Base-by-base conservation (phyloP, 352 stramenopile species). In the Aphanomyces euteiches region DNA sequence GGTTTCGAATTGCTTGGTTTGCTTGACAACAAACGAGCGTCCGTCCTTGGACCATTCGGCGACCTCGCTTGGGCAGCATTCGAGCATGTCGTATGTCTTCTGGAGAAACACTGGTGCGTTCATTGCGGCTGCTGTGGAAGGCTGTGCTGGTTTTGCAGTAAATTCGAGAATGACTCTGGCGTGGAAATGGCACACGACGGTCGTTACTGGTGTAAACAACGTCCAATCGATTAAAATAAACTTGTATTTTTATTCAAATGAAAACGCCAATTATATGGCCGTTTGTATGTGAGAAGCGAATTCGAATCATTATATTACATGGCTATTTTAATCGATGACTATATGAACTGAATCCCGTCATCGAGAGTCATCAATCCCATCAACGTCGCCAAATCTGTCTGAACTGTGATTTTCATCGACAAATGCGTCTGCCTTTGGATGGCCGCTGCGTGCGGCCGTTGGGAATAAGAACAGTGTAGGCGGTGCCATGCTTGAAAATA, bases 81-180 rank as follows among this genome's bases (percentile, higher is more conserved):
- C 88, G 68, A 97, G 94, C 86, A 97, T 96, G 69, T 96, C 88
- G 77, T 96, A 97, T 15, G 91, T 97, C 80, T 97, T 97, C 66
- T 96, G 85, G 12, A 97, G 77, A 70, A 97, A 97, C 50, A 93
- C 83, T n/a, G 92, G 84, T 56, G 85, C 78, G 6, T 56, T 70
- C 64, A 70, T 70, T 6, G 48, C 21, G 58, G 47, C 36, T 3
- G 36, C 43, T 43, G 54, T n/a, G 19, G 54, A 28, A 28, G 28
- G 28, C 28, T 43, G 54, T 61, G 15, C 28, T n/a, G 17, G 54
- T 41, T 28, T 19, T 37, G 54, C 28, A 28, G 54, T n/a, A 41
- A 61, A 61, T 41, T 61, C 28, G 54, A 61, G n/a, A 61, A 61
- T 61, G 54, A 58, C 10, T 12, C 10, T 50, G 43, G 43, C 10